These are phyloP conservation scores for Podaxis carcinomalis DNA, from an alignment of 768 basidiomycete species.

Conservation along the genomic window DNA sequence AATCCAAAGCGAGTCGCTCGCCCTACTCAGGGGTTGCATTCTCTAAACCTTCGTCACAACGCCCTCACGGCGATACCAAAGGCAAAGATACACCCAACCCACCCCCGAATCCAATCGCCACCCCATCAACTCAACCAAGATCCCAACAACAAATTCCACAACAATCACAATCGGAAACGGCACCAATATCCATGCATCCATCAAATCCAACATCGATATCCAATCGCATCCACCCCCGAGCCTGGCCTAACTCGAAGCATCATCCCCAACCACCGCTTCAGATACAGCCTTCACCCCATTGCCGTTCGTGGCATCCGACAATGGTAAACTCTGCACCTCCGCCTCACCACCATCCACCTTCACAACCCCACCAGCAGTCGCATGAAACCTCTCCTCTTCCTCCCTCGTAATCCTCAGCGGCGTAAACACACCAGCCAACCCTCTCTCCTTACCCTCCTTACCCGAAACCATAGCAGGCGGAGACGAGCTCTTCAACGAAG, in stretches of 20 bases:
- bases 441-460: background rate
- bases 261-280: background rate
- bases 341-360: background rate
- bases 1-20: background rate
- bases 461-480: background rate
- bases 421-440: background rate
- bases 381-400: constrained; percentile 9
- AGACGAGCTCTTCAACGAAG: background rate
- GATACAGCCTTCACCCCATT: background rate
- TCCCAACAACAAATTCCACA: constrained; percentile 1
- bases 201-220: background rate
- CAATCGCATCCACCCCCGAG: constrained; percentile 4
- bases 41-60: no score
- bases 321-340: background rate
- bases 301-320: background rate
- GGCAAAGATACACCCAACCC: background rate
- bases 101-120: background rate
- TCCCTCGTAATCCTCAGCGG: constrained; percentile 7
- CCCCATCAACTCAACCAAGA: background rate
- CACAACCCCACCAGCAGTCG: constrained; percentile 3
- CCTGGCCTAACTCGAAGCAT: constrained; percentile 9
- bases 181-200: background rate
- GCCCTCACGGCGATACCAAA: no score
- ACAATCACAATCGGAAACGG: constrained; percentile 4
- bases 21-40: no score